Evolutionary conservation across 352 stramenopile species (phyloP), one percentile per base, ranked within the genome.

Genomic region (Phytophthora brassicae): DNA sequence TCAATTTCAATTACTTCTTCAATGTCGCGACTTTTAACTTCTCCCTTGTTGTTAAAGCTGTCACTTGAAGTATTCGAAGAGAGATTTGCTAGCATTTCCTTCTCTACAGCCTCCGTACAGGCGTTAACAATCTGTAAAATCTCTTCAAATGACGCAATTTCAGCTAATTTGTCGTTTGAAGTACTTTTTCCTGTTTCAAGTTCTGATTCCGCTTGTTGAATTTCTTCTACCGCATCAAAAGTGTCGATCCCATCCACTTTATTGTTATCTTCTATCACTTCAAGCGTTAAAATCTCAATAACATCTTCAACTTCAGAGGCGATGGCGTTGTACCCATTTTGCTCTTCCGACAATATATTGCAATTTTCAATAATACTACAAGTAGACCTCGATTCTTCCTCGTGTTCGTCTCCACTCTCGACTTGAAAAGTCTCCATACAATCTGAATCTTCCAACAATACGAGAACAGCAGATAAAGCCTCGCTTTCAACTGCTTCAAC

Each of bases 321-420:
- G 17, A 12, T 22, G 16, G 13, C 28, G 7, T 12, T 16, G 8
- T 39, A 24, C 8, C 63, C 56, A 4, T 62, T 58, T 29, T 60
- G 61, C 22, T 70, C 56, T 28, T 61, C 42, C 12, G 49, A 54
- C 17, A 49, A 44, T 19, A 41, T 0, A 20, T 60, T 56, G 22
- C 33, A 44, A 11, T 41, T 57, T 13, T 48, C 56, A 3, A 39
- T 43, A 12, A 56, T 52, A 33, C 45, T 68, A 17, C 38, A 44
- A 39, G 52, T 60, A 31, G 47, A 56, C 26, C 60, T 41, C 0
- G 55, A 60, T 28, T 65, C 46, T n/a, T 56, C 50, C 4, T 62
- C 61, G 8, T 42, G 12, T 49, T 56, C 56, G n/a, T 51, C 33
- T 19, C 56, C 43, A 2, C 16, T 31, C 13, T n/a, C n/a, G n/a